Base-by-base conservation (phyloP, 495 filamentous ascomycete genomes). In the Trichocladium antarcticum region DNA sequence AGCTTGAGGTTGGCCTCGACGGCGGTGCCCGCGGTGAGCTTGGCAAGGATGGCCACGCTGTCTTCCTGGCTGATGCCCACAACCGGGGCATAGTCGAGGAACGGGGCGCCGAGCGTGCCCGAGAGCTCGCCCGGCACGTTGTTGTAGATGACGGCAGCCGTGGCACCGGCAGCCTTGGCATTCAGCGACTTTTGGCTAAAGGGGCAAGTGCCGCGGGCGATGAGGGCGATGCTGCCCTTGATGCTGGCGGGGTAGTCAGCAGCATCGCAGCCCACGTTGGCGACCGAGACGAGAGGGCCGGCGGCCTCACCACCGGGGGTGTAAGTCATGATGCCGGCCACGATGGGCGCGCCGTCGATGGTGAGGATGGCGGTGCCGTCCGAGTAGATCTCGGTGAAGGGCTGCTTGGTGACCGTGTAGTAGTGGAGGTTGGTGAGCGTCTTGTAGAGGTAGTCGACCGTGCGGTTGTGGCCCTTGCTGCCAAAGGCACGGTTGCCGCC, bases 141-240 rank as follows among this genome's bases (percentile, higher is more conserved):
- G 68, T 86, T 84, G 63, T 85, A 86, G 45, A 85, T 69, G 55
- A 85, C 57, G 0, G 71, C 68, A 0, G 67, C 83, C 12, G 63
- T 57, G 8, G 83, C 83, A 28, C 80, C 73, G 17, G 81, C 78
- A 1, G 63, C 60, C n/a, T 74, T 75, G 6, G 82, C 83, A 6
- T 74, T 61, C 6, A 69, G 64, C 14, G 79, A 69, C 64, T 87
- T 85, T 10, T 73, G 50, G 29, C 67, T 75, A 47, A 85, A 85
- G 11, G 70, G 58, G 50, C 83, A 87, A 9, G 62, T 57, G 38
- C 83, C 81, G 35, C 83, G 77, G 17, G 72, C 66, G 51, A 85
- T 68, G 29, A 87, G 72, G 32, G 78, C 83, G 34, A 86, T 72
- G 31, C 68, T 73, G 20, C 77, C 80, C 31, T 60, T 59, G 17